Percentiles rank a stretch among this genome's conserved stretches.
Conservation (phyloP, 768 basidiomycete species). For the Pisolithus sp. region DNA sequence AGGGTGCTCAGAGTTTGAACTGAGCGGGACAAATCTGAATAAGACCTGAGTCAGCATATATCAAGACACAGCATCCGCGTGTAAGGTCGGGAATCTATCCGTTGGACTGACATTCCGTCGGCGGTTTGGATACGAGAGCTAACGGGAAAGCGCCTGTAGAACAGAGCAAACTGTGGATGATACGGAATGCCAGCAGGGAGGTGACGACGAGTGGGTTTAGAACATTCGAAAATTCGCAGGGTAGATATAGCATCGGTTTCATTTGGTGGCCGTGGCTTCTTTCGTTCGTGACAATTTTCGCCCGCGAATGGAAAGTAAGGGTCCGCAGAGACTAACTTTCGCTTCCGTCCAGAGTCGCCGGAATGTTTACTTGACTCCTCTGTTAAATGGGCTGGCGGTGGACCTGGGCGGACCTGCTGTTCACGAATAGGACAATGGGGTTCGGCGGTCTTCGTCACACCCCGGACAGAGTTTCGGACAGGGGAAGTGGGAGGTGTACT, state of each 20-base stretch:
- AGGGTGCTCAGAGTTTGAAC: slow-evolving; percentile 17
- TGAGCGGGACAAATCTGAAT: slow-evolving; percentile 14
- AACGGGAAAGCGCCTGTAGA: slow-evolving; percentile 67
- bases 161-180: slow-evolving; percentile 46
- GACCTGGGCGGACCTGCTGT: background rate
- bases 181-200: slow-evolving; percentile 46
- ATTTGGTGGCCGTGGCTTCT: slow-evolving; percentile 3
- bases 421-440: background rate
- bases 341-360: slow-evolving; percentile 10
- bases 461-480: background rate
- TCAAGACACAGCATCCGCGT: background rate
- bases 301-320: slow-evolving; percentile 1
- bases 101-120: slow-evolving; percentile 33
- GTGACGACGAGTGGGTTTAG: slow-evolving; percentile 30
- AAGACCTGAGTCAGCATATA: background rate
- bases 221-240: slow-evolving; percentile 1
- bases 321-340: slow-evolving; percentile 9
- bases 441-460: background rate
- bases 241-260: background rate
- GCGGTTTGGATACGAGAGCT: slow-evolving; percentile 46
- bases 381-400: background rate
- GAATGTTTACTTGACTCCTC: slow-evolving; percentile 11
- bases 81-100: background rate
- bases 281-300: slow-evolving; percentile 4
- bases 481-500: slow-evolving; percentile 18